Evolutionary conservation across 257 asterid species (phyloP), one percentile per base, ranked within the genome.

Genomic region (Ilex asprella): DNA sequence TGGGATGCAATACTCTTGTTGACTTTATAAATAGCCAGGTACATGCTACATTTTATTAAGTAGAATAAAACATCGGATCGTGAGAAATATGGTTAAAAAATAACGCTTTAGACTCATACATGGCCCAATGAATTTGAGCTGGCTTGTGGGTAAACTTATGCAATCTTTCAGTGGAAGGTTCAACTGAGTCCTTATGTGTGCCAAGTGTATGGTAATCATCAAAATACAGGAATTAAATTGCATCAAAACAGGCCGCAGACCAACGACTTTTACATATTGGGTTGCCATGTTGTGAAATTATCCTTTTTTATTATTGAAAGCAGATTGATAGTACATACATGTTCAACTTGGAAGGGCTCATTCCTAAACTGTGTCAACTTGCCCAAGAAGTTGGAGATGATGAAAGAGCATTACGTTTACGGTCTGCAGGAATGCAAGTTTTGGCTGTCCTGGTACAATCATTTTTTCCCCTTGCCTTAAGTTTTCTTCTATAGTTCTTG

Each of bases 301-400:
- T 56, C 69, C 56, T 68, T 49, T 41, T 50, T 70, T 54, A 46
- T 63, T 55, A 31, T 66, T 51, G 39, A 53, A 64, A 62, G 72
- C 74, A 79, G 85, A 67, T 60, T 56, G 82, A 79, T 39, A 70
- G 81, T 59, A 76, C 82, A 39, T 65, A 79, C 54, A 76, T 79
- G 85, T 79, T 76, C 79, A 79, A 73, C 78, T 73, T 79, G 69
- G 85, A 79, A 66, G 85, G 85, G 39, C 85, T 79, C 32, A 79
- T 79, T 52, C 85, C 85, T 31, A 79, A 73, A 55, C 56, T 79
- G 47, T 76, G 85, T 66, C 80, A 70, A 64, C 67, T 79, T 31
- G 81, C 85, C 54, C 75, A 70, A 63, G 82, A 79, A 73, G 61
- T 70, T 76, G 85, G 85, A 65, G 79, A 73, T 30, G 72, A 79